Base-by-base conservation (phyloP, 2,329 filamentous ascomycete species). In the Neofusicoccum parvum region DNA sequence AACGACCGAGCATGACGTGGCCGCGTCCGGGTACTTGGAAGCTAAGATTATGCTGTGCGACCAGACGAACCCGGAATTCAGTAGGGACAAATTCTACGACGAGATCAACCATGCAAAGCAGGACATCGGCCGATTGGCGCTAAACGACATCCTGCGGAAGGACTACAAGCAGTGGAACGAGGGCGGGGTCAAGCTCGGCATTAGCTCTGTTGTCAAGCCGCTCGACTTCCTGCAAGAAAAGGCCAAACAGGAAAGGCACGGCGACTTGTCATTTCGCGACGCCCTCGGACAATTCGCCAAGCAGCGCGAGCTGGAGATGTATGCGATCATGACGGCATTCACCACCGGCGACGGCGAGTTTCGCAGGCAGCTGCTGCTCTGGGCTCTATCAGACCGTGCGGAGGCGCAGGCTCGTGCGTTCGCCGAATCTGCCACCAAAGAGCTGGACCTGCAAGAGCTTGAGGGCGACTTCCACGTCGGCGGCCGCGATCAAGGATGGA, bases 121-220 rank as follows among this genome's bases (percentile, higher is more conserved):
- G 68, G 86, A 92, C 69, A 83, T 95, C 60, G 85, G 83, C 2
- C 70, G 73, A 0, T 78, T 95, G 51, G 80, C 78, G 43, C 76
- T 92, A 69, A 79, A 84, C 23, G 91, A 94, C 70, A 84, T 94
- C 45, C 77, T 94, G 62, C 83, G 90, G 68, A 94, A 94, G 76
- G 92, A 96, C 78, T 96, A 94, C 79, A 96, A 96, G 79, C 84
- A 91, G 73, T 95, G 91, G 91, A 79, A 79, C 11, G 79, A 80
- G 11, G 79, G 76, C 60, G 75, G 70, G 0, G 73, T 87, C 43
- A 81, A 79, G 17, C 81, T 94, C 4, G 91, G 91, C n/a, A 87
- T 92, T 64, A 86, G 87, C 70, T 86, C 86, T 48, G 82, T 89
- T 2, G 86, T 90, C 3, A 87, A 87, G 69, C 78, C 84, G n/a